Evolutionary conservation across 1,284 basidiomycete species (phyloP), one percentile per base, ranked within the genome.

Genomic region (Pisolithus thermaeus): DNA sequence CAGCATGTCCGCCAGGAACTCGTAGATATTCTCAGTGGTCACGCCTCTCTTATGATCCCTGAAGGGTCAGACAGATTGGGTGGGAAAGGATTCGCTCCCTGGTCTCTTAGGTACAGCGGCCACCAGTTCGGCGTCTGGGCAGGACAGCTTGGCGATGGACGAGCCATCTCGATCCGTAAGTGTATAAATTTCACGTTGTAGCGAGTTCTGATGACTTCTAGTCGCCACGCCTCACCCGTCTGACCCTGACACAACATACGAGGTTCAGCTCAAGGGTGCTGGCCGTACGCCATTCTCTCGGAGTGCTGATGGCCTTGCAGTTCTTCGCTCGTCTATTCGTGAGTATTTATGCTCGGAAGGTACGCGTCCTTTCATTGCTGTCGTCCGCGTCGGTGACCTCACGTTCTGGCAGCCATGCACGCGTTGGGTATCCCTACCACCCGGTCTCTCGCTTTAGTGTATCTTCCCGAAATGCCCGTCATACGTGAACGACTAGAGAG

Each of bases 101-200:
- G 92, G 90, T 84, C 89, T 7, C 75, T 92, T 30, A 77, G 92
- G 28, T 97, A 97, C 64, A 86, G 83, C 59, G 90, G 92, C 0
- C 91, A 94, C 66, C 95, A 97, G 66, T 98, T 98, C 62, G 96
- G 94, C 1, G 70, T 66, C 4, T 98, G 90, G 87, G 96, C 96
- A 1, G 93, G 93, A n/a, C 96, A 98, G 68, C 78, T 99, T 2
- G 96, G 96, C 8, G 96, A 99, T 63, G 96, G 96, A 0, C 81
- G 96, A 14, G 96, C 96, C 0, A 89, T 94, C 28, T 90, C 90
- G 8, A 79, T 99, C 49, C 67, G 90, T 90, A 58, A 63, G 78
- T 76, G 61, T 47, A 27, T 32, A 20, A 23, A 49, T 40, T 12
- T 42, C 27, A 25, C n/a, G 23, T 46, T 20, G 5, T 18, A 44